phyloP scores from a whole-genome alignment of 1,139 yeast genomes.

The Suhomyces bokatorum region DNA sequence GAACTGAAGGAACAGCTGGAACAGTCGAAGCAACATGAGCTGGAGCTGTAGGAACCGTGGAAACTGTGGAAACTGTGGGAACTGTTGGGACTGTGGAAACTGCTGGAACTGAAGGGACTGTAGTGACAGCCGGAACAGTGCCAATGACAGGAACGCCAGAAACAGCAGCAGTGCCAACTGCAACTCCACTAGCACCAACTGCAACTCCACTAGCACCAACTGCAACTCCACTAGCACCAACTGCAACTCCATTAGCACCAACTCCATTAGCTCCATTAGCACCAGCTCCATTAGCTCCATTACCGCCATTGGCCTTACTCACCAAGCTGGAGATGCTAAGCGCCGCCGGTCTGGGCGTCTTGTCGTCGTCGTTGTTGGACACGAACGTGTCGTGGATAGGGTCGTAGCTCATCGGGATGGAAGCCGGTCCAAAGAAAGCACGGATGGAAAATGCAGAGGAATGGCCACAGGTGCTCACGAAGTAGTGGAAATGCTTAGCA shows the following conservation, averaged over 20 bases:
- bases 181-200: too few species aligned
- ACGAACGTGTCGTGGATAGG: constrained; percentile 23
- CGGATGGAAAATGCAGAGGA: not conserved
- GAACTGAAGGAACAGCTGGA: not conserved
- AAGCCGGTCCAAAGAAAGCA: not conserved
- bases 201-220: too few species aligned
- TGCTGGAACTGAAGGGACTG: not conserved
- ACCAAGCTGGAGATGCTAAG: constrained; percentile 20
- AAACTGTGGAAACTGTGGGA: too few species aligned
- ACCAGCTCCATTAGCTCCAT: not conserved
- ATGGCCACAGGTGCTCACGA: not conserved
- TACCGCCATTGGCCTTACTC: constrained; percentile 1
- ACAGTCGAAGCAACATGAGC: too few species aligned
- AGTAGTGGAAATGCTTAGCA: not conserved
- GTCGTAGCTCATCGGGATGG: constrained; percentile 20
- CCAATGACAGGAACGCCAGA: not conserved
- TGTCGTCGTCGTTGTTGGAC: constrained; percentile 13
- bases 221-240: too few species aligned
- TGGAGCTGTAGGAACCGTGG: too few species aligned
- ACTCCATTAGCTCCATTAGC: too few species aligned
- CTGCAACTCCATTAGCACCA: too few species aligned
- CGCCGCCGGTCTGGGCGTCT: constrained; percentile 7
- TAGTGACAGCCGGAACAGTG: not conserved
- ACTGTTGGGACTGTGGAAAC: too few species aligned
- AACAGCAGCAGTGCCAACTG: not conserved